Evolutionary conservation across 176 grass and related monocot genomes (phyloP).

Genomic region (Pontederia paniculata): DNA sequence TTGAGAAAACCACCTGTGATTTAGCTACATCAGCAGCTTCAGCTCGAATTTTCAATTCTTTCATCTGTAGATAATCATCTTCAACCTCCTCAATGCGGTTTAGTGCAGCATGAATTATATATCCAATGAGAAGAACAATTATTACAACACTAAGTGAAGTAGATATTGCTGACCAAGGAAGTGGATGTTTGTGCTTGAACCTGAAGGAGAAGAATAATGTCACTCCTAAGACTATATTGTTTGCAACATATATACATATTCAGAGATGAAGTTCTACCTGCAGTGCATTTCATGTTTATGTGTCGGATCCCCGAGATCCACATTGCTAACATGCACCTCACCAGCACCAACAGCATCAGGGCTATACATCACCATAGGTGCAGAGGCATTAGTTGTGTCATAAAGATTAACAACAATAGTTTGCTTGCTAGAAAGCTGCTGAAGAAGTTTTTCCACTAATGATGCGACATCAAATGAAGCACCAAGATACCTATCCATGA

Average conservation of each 20-base stretch:
- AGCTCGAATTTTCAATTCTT: constrained; percentile 50
- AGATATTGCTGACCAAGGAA: constrained; percentile 63
- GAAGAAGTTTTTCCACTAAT: constrained; percentile 67
- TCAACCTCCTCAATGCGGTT: constrained; percentile 62
- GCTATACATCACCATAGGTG: constrained; percentile 63
- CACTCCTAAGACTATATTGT: background rate
- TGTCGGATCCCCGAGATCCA: constrained; percentile 70
- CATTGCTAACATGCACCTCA: constrained; percentile 27
- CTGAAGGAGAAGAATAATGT: constrained; percentile 23
- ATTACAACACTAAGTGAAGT: constrained; percentile 42
- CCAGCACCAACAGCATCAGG: constrained; percentile 28
- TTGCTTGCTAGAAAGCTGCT: constrained; percentile 75
- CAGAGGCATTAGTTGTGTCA: constrained; percentile 55
- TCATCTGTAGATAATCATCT: constrained; percentile 51
- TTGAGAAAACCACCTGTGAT: constrained; percentile 38
- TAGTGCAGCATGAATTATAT: constrained; percentile 65
- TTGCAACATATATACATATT: background rate
- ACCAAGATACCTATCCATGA: constrained; percentile 50
- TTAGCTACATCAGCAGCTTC: constrained; percentile 84
- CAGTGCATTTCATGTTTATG: constrained; percentile 80
- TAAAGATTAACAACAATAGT: constrained; percentile 63
- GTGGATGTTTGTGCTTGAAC: constrained; percentile 39
- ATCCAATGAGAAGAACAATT: constrained; percentile 60
- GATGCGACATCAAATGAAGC: constrained; percentile 82
- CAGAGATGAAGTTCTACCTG: constrained; percentile 28